Conservation (phyloP, 2,329 filamentous ascomycete genomes). For the Fusarium albidum region DNA sequence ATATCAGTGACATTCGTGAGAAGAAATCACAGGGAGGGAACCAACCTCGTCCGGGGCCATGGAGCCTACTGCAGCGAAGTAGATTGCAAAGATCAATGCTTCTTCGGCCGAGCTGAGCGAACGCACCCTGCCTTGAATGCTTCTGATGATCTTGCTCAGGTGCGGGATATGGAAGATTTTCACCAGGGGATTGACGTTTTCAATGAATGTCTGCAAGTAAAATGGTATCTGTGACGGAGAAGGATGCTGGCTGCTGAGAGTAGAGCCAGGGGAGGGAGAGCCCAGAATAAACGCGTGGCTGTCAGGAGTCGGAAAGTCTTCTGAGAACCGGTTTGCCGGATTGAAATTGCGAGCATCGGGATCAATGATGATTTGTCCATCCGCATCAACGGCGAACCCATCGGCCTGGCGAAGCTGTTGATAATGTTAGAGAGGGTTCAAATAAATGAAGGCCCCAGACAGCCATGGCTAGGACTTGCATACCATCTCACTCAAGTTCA, state of each 20-base stretch:
- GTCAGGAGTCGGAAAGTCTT: neutral
- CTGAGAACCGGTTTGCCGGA: constrained; percentile 8
- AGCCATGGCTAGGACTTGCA: neutral
- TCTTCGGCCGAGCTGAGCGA: constrained; percentile 12
- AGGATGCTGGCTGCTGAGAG: constrained; percentile 3
- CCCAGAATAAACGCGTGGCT: constrained; percentile 4
- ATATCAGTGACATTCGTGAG: neutral
- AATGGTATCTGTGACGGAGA: constrained; percentile 23
- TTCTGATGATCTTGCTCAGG: constrained; percentile 11
- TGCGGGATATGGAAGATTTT: constrained; percentile 22
- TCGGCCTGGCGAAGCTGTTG: constrained; percentile 5
- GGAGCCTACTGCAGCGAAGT: constrained; percentile 19
- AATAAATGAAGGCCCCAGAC: neutral
- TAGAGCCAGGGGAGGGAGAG: neutral
- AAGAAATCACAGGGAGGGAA: neutral
- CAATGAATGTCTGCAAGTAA: constrained; percentile 24
- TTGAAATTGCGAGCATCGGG: constrained; percentile 11
- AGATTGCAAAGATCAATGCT: constrained; percentile 23
- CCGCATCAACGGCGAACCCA: neutral
- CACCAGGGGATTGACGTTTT: constrained; percentile 22
- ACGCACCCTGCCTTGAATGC: constrained; percentile 8
- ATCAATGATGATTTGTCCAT: constrained; percentile 2
- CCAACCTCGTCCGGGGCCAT: constrained; percentile 16
- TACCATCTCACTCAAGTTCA: constrained; percentile 11
- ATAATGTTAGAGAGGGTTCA: neutral